phyloP scores from a whole-genome alignment of 768 basidiomycete genomes.

The Lactifluus echinatus region DNA sequence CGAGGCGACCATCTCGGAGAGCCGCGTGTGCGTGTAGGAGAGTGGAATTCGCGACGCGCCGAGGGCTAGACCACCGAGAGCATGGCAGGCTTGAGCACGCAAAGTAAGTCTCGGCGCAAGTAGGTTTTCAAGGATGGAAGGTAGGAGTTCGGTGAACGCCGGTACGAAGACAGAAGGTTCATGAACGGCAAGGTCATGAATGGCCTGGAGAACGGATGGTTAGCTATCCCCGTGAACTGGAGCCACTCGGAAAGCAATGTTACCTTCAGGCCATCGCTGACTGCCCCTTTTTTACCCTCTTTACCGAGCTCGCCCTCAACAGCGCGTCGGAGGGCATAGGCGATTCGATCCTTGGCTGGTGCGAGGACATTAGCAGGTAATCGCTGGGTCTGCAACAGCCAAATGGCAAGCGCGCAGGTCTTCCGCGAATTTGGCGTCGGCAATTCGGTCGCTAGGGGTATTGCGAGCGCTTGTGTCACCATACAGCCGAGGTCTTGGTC shows the following conservation, averaged over 20 bases:
- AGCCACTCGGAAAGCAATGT: background rate
- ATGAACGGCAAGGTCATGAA: constrained; percentile 57
- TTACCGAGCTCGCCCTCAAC: constrained; percentile 80
- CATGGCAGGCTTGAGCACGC: constrained; percentile 66
- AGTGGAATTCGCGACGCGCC: constrained; percentile 42
- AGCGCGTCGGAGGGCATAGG: constrained; percentile 63
- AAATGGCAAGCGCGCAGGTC: constrained; percentile 70
- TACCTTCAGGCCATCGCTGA: constrained; percentile 71
- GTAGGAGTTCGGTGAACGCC: constrained; percentile 50
- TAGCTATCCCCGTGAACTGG: no score
- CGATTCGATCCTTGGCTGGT: constrained; percentile 58
- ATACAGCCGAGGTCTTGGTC: constrained; percentile 53
- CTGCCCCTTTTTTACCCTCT: constrained; percentile 82
- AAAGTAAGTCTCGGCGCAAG: constrained; percentile 57
- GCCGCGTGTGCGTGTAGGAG: constrained; percentile 41
- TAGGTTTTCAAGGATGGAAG: constrained; percentile 52
- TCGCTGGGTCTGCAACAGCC: constrained; percentile 63
- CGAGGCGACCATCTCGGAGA: constrained; percentile 40
- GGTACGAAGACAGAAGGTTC: constrained; percentile 64
- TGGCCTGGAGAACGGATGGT: constrained; percentile 39
- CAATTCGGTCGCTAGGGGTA: constrained; percentile 57
- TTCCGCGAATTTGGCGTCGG: constrained; percentile 84
- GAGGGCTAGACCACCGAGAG: constrained; percentile 58
- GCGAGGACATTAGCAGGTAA: constrained; percentile 52
- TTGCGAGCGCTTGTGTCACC: constrained; percentile 55